Base-by-base conservation (phyloP, 139 green algal species). In the Coelastrella sp. region DNA sequence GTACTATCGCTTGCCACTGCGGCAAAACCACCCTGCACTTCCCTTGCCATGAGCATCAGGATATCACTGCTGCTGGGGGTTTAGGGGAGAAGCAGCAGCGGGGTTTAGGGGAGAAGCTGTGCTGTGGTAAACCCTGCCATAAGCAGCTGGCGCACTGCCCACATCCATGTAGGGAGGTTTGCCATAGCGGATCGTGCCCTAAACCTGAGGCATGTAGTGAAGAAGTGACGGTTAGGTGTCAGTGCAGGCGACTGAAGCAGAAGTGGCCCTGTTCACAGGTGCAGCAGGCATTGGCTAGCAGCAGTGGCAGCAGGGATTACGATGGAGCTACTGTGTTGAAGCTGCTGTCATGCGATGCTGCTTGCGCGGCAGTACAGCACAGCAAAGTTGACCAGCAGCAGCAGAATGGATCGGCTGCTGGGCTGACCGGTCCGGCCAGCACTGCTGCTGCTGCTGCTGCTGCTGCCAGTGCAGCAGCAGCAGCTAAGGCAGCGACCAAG, bases 141-240 rank as follows among this genome's bases (percentile, higher is more conserved):
- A 78, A 88, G 57, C 78, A 90, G 87, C 90, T 97, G 56, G 81
- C 91, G 0, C 80, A 60, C 86, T 98, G 96, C 91, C 91, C 91
- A 11, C 96, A 98, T 76, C 83, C 93, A 4, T 98, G 96, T 91
- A 64, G 90, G 64, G 86, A 66, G 11, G 5, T 71, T 0, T 98
- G 96, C 91, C 96, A 98, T 71, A 7, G 23, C 5, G 95, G 20
- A 4, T 5, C 82, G 22, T 98, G 96, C 92, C 92, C 95, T 60
- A 85, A 68, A 3, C 56, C 90, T 5, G 73, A 78, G 4, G 56
- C 16, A 20, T 98, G 96, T 90, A 23, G 65, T 47, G 89, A 95
- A 22, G 93, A 96, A 85, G 95, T 97, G 4, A 94, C 91, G 0
- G 95, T 97, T 65, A 91, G 95, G 7, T 98, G 96, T 89, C 61